Base-by-base conservation (phyloP, 345 rosid species). In the Gossypium ekmanianum region DNA sequence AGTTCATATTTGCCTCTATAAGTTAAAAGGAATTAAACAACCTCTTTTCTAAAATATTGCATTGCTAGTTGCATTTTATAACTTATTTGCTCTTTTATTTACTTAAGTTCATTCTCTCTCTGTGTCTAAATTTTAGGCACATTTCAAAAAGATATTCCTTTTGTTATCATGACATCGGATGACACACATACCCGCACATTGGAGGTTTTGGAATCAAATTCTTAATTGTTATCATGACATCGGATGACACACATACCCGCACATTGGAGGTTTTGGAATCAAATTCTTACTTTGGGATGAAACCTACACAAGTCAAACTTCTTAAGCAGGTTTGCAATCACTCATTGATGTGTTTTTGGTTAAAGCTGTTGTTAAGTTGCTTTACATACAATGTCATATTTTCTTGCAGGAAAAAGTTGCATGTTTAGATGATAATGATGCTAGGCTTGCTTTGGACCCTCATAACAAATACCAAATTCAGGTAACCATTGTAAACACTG, bases 121-220 rank as follows among this genome's bases (percentile, higher is more conserved):
- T 13, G 45, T 34, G 44, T 27, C 27, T 47, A 71, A 72, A 69
- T 71, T 34, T 81, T 78, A 94, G 98, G 86, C 73, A 82, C 75
- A 73, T 72, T 78, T 73, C 80, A 84, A 71, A 84, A 79, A 73
- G 90, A 87, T 79, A 89, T 91, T 82, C 99, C 99, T 43, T 88
- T 95, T 74, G 88, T 83, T 70, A 93, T 95, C 66, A 95, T 95
- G 99, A 95, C 98, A 48, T 95, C 98, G 3, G 99, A 95, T 82
- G 99, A 95, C 76, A 95, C 99, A 17, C 93, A 95, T 84, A 77
- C 86, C 62, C 94, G 88, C 55, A 95, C 92, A 1, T 5, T 78
- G 47, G 82, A 89, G 59, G 91, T 93, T 68, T 73, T 95, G 77
- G 96, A 93, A 80, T 82, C 82, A 56, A 91, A 90, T 82, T 82